Evolutionary conservation across 2,329 filamentous ascomycete genomes (phyloP), one percentile per base, ranked within the genome.

Genomic region (Penicillium janthinellum): DNA sequence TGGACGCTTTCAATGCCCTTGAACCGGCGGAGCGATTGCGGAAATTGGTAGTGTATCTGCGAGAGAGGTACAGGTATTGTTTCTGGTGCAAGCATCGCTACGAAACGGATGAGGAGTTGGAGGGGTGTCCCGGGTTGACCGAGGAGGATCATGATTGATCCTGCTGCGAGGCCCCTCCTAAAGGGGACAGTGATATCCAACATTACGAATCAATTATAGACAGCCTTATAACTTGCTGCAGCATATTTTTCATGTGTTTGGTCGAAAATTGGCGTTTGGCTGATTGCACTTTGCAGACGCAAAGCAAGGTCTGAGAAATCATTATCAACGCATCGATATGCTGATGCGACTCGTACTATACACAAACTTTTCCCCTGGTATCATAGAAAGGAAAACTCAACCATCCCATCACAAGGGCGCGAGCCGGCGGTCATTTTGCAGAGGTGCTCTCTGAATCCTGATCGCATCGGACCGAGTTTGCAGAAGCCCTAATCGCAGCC

Each of bases 21-120:
- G 84, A 87, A 22, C 81, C 86, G 1, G 79, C 79, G 1, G 89
- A 96, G 68, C 85, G 86, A 65, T 77, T 98, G 62, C 78, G 80
- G 8, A 86, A 81, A 66, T 75, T 96, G 14, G 83, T 96, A 10
- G 74, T 78, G 17, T 88, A 90, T 75, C 75, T 99, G 56, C 84
- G 95, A 39, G 81, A 86, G 51, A 84, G 84, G 70, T 86, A 92
- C 70, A 77, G 82, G 47, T 99, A 99, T 73, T 99, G 95, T 78
- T 96, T 97, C 73, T 99, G 93, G 90, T 99, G 95, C 78, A 98
- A 97, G 75, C 90, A 84, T 75, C 81, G 81, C 54, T 99, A 97
- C 73, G 84, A 87, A 35, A 73, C 73, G 0, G 66, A 67, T 17
- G 66, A 68, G 0, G 87, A 92, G 70, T 88, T 97, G 89, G 91